Evolutionary conservation across 2,329 filamentous ascomycete species (phyloP).

Genomic region (Penicillium sp.): DNA sequence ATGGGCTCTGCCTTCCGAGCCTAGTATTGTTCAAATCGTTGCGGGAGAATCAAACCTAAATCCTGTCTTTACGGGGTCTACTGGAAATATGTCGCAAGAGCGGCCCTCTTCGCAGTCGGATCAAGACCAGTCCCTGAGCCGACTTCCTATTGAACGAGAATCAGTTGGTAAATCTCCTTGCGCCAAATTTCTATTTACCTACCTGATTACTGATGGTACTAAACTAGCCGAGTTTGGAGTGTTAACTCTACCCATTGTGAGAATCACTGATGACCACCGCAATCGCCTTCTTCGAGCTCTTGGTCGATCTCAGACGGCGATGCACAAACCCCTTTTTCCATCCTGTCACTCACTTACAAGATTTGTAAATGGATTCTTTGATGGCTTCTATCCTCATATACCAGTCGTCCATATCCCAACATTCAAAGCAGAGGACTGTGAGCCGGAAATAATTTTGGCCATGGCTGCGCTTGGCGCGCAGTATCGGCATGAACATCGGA

Average conservation of each 20-base stretch:
- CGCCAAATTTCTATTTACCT: not conserved
- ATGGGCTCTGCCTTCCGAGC: slow-evolving; percentile 10
- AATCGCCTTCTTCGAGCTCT: slow-evolving; percentile 4
- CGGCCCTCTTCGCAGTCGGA: not conserved
- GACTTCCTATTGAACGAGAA: slow-evolving; percentile 4
- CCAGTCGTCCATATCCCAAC: slow-evolving; percentile 66
- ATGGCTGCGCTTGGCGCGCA: slow-evolving; percentile 56
- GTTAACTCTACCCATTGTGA: slow-evolving; percentile 7
- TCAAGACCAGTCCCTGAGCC: slow-evolving; percentile 1
- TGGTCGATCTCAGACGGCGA: not conserved
- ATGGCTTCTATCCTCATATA: slow-evolving; percentile 58
- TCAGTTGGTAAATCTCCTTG: slow-evolving; percentile 1
- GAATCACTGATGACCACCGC: slow-evolving; percentile 1
- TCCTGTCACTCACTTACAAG: slow-evolving; percentile 63
- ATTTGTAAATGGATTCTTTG: slow-evolving; percentile 66
- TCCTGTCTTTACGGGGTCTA: not conserved
- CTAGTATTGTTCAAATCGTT: slow-evolving; percentile 5
- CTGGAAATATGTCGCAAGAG: not conserved
- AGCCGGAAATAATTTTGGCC: slow-evolving; percentile 63
- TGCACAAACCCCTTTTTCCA: slow-evolving; percentile 56
- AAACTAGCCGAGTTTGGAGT: slow-evolving; percentile 8
- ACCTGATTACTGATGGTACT: not conserved
- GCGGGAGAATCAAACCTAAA: slow-evolving; percentile 1
- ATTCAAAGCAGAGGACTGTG: slow-evolving; percentile 57
- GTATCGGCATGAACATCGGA: slow-evolving; percentile 42